A percentile compares a stretch with the other conserved stretches of the same genome.
These are phyloP conservation scores for Microsporum canis DNA, from an alignment of 2,329 filamentous ascomycete genomes.

Conservation along the genomic window DNA sequence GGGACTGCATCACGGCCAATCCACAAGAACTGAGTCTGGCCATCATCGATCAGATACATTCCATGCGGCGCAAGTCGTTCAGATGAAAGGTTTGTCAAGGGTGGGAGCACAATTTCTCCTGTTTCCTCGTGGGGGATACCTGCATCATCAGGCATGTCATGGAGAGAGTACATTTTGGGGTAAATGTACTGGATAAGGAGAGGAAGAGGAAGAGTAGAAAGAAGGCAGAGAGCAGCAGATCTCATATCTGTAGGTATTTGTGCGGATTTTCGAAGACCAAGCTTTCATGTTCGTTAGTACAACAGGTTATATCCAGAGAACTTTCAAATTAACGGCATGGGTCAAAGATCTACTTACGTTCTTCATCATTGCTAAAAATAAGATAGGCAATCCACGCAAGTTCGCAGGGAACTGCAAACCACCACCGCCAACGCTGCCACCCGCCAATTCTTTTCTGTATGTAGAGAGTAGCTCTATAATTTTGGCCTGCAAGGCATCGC, in stretches of 20 bases:
- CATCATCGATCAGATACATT: conserved; percentile 91
- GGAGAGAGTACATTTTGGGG: conserved; percentile 70
- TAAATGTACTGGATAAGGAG: conserved; percentile 90
- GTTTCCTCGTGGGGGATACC: conserved; percentile 76
- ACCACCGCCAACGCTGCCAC: conserved; percentile 84
- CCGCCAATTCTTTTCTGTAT: conserved; percentile 92
- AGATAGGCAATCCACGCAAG: conserved; percentile 70
- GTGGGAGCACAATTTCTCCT: conserved; percentile 79
- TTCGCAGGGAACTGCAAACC: conserved; percentile 92
- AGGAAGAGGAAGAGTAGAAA: conserved; percentile 87
- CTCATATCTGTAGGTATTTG: conserved; percentile 91
- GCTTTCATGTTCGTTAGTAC: conserved; percentile 27
- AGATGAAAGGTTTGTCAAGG: conserved; percentile 73
- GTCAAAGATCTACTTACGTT: conserved; percentile 51
- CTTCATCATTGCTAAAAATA: conserved; percentile 93
- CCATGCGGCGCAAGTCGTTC: conserved; percentile 81
- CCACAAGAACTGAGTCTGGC: conserved; percentile 96
- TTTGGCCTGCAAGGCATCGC: conserved; percentile 85
- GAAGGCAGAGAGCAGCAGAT: conserved; percentile 78
- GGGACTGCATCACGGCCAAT: conserved; percentile 85
- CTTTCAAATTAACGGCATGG: neutral
- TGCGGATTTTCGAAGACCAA: conserved; percentile 77
- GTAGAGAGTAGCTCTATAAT: conserved; percentile 85
- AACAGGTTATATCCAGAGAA: neutral
- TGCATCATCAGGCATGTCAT: conserved; percentile 92